phyloP scores from a whole-genome alignment of 192 early-diverging fungal genomes.

The Linnemannia hyalina region DNA sequence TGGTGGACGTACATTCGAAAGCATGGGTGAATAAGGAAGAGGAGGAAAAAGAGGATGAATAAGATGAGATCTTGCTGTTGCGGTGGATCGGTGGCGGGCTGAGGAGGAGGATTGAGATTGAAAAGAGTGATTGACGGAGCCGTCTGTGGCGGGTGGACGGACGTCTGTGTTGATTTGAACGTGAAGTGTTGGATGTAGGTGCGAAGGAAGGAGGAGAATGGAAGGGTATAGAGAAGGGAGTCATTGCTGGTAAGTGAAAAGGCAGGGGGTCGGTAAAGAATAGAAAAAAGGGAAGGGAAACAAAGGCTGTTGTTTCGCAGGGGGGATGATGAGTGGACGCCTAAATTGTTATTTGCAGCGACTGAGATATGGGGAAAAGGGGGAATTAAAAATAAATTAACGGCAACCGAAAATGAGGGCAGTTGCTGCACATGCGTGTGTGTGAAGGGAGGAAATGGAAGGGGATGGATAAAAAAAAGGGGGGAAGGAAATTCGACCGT shows the following conservation, averaged over 20 bases:
- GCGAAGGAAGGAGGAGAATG: background rate
- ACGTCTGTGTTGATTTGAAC: background rate
- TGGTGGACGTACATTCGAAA: conserved; percentile 19
- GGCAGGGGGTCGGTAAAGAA: background rate
- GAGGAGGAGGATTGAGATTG: conserved; percentile 17
- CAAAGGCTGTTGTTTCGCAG: background rate
- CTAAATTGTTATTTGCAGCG: background rate
- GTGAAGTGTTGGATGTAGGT: background rate
- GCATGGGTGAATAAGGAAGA: conserved; percentile 15
- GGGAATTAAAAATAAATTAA: conserved; percentile 1
- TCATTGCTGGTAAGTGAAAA: background rate
- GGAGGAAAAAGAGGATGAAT: conserved; percentile 3
- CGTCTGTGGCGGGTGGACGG: background rate
- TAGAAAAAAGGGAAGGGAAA: background rate
- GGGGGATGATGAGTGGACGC: background rate
- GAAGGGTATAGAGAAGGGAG: background rate
- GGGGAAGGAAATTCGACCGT: conserved; percentile 15
- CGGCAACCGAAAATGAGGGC: no score
- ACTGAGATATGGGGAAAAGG: background rate
- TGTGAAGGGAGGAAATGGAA: background rate
- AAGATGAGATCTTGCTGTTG: conserved; percentile 5
- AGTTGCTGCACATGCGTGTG: no score
- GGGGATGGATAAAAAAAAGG: background rate
- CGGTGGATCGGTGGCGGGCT: background rate
- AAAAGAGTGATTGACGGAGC: background rate